Conservation (phyloP, 352 stramenopile species). For the Phytophthora nicotianae region DNA sequence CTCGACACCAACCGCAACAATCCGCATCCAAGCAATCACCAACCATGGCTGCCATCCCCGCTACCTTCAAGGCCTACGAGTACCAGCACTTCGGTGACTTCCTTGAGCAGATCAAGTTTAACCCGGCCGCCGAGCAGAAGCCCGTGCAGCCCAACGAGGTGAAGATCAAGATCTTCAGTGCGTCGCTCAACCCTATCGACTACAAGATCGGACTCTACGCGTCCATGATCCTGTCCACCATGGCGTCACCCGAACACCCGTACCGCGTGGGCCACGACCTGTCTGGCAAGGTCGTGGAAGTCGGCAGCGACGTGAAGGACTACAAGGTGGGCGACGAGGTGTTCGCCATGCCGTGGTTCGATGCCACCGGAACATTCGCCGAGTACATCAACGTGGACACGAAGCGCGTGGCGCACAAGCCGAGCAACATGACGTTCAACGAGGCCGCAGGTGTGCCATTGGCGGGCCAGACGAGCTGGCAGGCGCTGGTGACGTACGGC, state of each 20-base stretch:
- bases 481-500: constrained; percentile 37
- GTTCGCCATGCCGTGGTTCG: constrained; percentile 28
- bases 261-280: constrained; percentile 30
- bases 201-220: constrained; percentile 22
- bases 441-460: constrained; percentile 40
- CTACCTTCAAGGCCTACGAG: constrained; percentile 30
- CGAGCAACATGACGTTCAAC: constrained; percentile 40
- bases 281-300: constrained; percentile 34
- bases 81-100: constrained; percentile 20
- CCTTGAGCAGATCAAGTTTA: constrained; percentile 30
- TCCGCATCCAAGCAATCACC: not conserved
- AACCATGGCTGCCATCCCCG: constrained; percentile 14
- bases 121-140: constrained; percentile 12
- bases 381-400: constrained; percentile 44
- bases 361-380: constrained; percentile 28
- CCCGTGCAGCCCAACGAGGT: constrained; percentile 20
- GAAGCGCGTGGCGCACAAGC: constrained; percentile 44
- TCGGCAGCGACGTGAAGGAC: constrained; percentile 35
- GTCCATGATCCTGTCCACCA: constrained; percentile 10
- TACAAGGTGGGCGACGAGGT: constrained; percentile 42
- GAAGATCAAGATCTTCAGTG: constrained; percentile 28
- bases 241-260: constrained; percentile 8
- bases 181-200: constrained; percentile 40
- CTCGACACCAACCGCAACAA: not conserved
- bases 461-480: constrained; percentile 26